These are phyloP conservation scores for Knoxia roxburghii DNA, from an alignment of 257 asterid species.

Conservation along the genomic window DNA sequence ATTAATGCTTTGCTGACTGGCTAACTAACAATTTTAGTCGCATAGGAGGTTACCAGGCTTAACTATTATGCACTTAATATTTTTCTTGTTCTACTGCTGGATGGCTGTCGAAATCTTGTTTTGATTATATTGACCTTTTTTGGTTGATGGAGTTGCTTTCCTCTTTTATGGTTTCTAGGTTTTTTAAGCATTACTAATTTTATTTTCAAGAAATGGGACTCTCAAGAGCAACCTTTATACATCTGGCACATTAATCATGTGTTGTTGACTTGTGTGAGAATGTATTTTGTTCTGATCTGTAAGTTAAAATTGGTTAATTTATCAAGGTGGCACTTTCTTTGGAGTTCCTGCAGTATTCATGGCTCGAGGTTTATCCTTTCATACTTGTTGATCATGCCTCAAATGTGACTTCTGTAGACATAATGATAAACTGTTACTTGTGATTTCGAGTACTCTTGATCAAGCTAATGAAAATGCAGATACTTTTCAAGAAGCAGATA, in stretches of 20 bases:
- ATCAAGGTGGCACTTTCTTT: neutral
- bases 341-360: neutral
- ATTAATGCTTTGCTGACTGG: conserved; percentile 1
- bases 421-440: neutral
- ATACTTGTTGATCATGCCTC: neutral
- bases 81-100: neutral
- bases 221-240: neutral
- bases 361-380: neutral
- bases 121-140: neutral
- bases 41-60: neutral
- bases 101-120: neutral
- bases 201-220: neutral
- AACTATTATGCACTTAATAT: neutral
- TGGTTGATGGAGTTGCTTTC: neutral
- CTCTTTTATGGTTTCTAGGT: neutral
- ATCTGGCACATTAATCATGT: neutral
- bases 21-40: neutral
- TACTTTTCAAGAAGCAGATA: too few species aligned
- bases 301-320: neutral
- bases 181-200: too few species aligned
- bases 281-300: neutral
- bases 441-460: neutral
- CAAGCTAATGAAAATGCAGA: neutral
- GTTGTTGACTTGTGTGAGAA: neutral
- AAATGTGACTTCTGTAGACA: neutral